Evolutionary conservation across 345 rosid genomes (phyloP).

Genomic region (Kandelia obovata): DNA sequence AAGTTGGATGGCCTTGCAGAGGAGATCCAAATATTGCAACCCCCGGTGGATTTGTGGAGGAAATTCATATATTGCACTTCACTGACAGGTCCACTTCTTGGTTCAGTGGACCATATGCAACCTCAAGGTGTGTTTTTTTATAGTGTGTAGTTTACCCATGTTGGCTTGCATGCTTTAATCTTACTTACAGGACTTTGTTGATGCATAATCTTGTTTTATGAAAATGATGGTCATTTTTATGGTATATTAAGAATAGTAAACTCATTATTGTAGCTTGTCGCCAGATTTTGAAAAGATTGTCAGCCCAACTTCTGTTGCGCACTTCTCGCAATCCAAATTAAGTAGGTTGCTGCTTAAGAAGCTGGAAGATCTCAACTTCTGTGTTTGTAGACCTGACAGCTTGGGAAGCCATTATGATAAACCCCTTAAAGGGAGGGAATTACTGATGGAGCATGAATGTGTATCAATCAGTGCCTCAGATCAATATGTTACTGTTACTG

Average conservation of each 20-base stretch:
- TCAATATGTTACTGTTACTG: constrained; percentile 49
- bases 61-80: constrained; percentile 90
- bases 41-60: constrained; percentile 87
- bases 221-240: background rate
- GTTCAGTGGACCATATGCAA: constrained; percentile 93
- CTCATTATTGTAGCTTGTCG: constrained; percentile 19
- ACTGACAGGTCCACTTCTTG: constrained; percentile 74
- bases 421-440: constrained; percentile 36
- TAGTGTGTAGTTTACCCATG: background rate
- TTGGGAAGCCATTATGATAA: constrained; percentile 26
- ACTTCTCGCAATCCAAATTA: constrained; percentile 85
- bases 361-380: constrained; percentile 53
- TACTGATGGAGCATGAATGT: constrained; percentile 84
- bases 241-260: background rate
- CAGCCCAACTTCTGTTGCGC: constrained; percentile 89
- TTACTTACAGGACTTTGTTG: background rate
- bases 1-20: constrained; percentile 76
- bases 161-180: constrained; percentile 5
- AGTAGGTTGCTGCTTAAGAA: constrained; percentile 60
- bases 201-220: background rate
- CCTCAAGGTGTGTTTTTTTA: constrained; percentile 76
- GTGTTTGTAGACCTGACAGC: constrained; percentile 31
- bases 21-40: constrained; percentile 79
- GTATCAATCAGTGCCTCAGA: constrained; percentile 50
- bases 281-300: constrained; percentile 76